Evolutionary conservation across 2,329 filamentous ascomycete species (phyloP), one percentile per base, ranked within the genome.

Genomic region (Helotiales sp.): DNA sequence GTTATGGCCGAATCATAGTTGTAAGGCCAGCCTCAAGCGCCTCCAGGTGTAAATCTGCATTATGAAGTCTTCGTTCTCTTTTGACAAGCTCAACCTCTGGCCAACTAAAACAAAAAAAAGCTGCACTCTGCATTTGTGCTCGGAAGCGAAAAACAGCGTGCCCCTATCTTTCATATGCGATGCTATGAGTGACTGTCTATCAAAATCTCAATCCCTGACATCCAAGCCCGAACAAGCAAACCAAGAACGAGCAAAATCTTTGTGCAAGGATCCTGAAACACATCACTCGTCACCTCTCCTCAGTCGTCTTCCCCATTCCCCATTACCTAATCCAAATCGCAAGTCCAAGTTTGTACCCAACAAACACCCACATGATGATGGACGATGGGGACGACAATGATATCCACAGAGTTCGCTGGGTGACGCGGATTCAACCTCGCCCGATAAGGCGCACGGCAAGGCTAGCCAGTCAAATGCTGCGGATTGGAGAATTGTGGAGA

Each of bases 261-360:
- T 17, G 47, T 13, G 3, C 50, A 55, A 55, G 50, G 50, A 55
- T 55, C 50, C 50, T 55, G 50, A 55, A 55, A 55, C 50, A 55
- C 50, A 20, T 34, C 47, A n/a, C 13, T 26, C 5, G 22, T 6
- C 11, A 4, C 15, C 7, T 30, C 20, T 17, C 13, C 47, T 50
- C 11, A 50, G 47, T 30, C 47, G 47, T 17, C 15, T 43, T 17
- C 6, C 15, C 34, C 34, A 8, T 8, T 8, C 11, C 34, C 17
- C n/a, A n/a, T 43, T 43, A 43, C 40, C 40, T 43, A 43, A n/a
- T 10, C 15, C n/a, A 43, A n/a, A 17, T 15, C 3, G n/a, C n/a
- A n/a, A n/a, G n/a, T n/a, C n/a, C n/a, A n/a, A n/a, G n/a, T n/a
- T n/a, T n/a, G n/a, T n/a, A n/a, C n/a, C n/a, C n/a, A n/a, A n/a